Percentiles rank a stretch among this genome's conserved stretches.
These are phyloP conservation scores for Butyriboletus appendiculatus DNA, from an alignment of 1,284 basidiomycete species.

Conservation along the genomic window DNA sequence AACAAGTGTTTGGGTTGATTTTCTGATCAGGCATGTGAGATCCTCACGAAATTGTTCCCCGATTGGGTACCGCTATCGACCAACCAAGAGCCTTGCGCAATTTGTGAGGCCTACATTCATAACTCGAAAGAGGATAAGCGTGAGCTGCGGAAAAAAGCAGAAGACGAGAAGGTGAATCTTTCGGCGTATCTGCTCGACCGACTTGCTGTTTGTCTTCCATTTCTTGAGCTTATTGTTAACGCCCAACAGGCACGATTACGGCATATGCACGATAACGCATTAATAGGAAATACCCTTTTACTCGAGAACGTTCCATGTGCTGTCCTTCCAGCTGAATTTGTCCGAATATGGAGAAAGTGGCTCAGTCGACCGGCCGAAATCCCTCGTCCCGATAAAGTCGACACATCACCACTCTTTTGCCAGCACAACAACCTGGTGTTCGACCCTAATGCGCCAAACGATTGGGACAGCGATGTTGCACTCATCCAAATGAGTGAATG, in stretches of 20 bases:
- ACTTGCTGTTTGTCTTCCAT: constrained; percentile 6
- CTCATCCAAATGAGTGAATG: constrained; percentile 65
- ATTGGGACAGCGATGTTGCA: constrained; percentile 54
- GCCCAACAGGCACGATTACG: constrained; percentile 54
- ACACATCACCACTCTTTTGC: constrained; percentile 66
- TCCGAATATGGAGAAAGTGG: constrained; percentile 71
- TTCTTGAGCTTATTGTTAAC: constrained; percentile 14
- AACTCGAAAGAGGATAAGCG: constrained; percentile 58
- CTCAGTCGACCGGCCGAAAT: constrained; percentile 55
- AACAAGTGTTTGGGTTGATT: constrained; percentile 12
- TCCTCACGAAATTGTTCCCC: constrained; percentile 62
- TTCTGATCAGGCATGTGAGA: constrained; percentile 48
- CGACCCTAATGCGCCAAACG: constrained; percentile 61
- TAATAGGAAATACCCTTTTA: constrained; percentile 45
- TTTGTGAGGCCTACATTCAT: constrained; percentile 59
- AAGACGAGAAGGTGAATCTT: constrained; percentile 68
- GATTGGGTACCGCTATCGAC: constrained; percentile 59
- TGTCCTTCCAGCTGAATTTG: constrained; percentile 59
- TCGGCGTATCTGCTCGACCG: not conserved
- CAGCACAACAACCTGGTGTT: constrained; percentile 62
- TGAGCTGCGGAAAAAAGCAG: constrained; percentile 58
- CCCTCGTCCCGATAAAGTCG: constrained; percentile 57
- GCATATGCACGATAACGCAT: constrained; percentile 57
- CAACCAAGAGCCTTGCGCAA: constrained; percentile 52
- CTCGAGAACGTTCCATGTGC: constrained; percentile 54